Evolutionary conservation across 2,329 filamentous ascomycete genomes (phyloP).

Genomic region (Aspergillus puulaauensis): DNA sequence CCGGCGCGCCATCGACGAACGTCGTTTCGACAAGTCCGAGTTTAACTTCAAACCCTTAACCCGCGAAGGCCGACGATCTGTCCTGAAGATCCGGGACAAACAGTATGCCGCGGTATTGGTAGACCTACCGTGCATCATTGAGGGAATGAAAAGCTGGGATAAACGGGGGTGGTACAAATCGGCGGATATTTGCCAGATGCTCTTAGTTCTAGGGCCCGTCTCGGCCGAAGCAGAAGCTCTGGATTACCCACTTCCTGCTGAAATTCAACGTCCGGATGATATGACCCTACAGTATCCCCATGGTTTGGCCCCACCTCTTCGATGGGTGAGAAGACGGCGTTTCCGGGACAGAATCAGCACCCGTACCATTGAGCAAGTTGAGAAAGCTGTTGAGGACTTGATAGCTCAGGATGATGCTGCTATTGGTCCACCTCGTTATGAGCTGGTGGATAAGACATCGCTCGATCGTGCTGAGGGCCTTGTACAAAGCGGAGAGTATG

Average conservation of each 20-base stretch:
- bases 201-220: conserved; percentile 72
- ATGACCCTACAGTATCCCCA: conserved; percentile 74
- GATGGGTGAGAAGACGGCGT: conserved; percentile 75
- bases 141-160: conserved; percentile 93
- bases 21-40: conserved; percentile 77
- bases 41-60: conserved; percentile 75
- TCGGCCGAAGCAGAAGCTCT: conserved; percentile 65
- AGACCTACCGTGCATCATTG: conserved; percentile 81
- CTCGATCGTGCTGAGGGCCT: conserved; percentile 45
- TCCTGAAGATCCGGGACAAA: conserved; percentile 67
- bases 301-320: conserved; percentile 84
- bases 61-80: conserved; percentile 68
- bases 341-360: conserved; percentile 82
- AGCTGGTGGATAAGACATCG: conserved; percentile 60
- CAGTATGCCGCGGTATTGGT: conserved; percentile 77
- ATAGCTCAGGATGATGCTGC: conserved; percentile 68
- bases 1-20: conserved; percentile 70
- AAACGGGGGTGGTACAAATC: conserved; percentile 85
- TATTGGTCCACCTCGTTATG: conserved; percentile 57
- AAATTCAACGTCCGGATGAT: conserved; percentile 60
- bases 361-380: conserved; percentile 81
- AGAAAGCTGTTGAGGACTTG: conserved; percentile 73
- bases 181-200: conserved; percentile 85
- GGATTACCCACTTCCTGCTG: conserved; percentile 66
- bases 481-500: conserved; percentile 47